Evolutionary conservation across 2,329 filamentous ascomycete genomes (phyloP).

Genomic region (Metarhizium guizhouense): DNA sequence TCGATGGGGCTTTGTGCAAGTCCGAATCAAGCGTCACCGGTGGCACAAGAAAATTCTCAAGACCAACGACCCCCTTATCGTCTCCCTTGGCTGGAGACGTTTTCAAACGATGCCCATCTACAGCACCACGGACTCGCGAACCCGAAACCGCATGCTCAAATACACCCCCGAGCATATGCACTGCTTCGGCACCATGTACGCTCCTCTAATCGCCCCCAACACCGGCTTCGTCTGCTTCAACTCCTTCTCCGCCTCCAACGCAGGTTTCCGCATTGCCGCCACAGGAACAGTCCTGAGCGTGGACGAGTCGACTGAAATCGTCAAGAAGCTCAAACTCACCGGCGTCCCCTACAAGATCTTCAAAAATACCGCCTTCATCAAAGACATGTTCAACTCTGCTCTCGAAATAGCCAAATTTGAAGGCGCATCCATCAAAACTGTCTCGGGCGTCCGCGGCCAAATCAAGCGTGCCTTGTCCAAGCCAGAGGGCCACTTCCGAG

Average conservation of each 20-base stretch:
- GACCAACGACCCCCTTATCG: constrained; percentile 94
- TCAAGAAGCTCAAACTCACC: constrained; percentile 98
- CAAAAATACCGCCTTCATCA: constrained; percentile 98
- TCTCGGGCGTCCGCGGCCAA: constrained; percentile 89
- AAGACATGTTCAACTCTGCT: constrained; percentile 91
- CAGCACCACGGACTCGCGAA: constrained; percentile 88
- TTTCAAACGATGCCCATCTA: constrained; percentile 92
- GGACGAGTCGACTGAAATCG: constrained; percentile 92
- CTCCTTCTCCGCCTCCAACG: constrained; percentile 72
- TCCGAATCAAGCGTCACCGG: constrained; percentile 91
- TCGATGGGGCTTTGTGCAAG: constrained; percentile 89
- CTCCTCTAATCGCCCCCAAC: constrained; percentile 88
- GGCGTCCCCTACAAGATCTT: constrained; percentile 95
- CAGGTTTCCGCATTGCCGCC: constrained; percentile 88
- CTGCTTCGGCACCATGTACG: constrained; percentile 93
- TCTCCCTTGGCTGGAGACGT: constrained; percentile 90
- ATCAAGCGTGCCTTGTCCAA: constrained; percentile 93
- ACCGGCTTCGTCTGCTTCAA: constrained; percentile 94
- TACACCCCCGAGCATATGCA: constrained; percentile 99
- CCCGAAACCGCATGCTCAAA: constrained; percentile 94
- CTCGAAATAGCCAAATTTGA: constrained; percentile 98
- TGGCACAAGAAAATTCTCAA: constrained; percentile 99
- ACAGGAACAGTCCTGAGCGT: constrained; percentile 91
- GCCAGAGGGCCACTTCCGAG: constrained; percentile 90
- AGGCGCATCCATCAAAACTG: constrained; percentile 89